phyloP scores from a whole-genome alignment of 768 basidiomycete species.

The Rhodosporidiobolus odoratus region DNA sequence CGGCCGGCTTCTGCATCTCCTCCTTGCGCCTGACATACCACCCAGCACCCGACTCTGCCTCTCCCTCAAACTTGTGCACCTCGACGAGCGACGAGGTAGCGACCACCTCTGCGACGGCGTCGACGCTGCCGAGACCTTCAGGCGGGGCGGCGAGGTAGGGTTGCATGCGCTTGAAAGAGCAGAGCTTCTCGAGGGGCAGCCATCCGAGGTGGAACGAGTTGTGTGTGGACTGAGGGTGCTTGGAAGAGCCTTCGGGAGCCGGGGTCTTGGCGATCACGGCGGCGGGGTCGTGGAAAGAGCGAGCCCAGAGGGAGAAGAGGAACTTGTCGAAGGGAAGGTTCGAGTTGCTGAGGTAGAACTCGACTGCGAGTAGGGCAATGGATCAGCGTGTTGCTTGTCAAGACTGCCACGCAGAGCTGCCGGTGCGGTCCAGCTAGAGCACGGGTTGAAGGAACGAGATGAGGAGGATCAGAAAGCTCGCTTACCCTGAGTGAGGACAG shows the following conservation, averaged over 20 bases:
- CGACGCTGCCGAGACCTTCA: constrained; percentile 51
- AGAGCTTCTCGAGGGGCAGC: constrained; percentile 77
- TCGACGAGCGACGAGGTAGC: constrained; percentile 47
- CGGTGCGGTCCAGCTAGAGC: too few relatives aligned
- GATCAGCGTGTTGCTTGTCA: not conserved
- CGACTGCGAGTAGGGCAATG: constrained; percentile 54
- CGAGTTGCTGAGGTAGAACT: constrained; percentile 95
- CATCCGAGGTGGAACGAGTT: constrained; percentile 54
- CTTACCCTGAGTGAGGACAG: constrained; percentile 36
- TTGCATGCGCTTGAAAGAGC: constrained; percentile 93
- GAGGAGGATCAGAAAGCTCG: not conserved
- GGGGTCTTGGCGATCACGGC: constrained; percentile 27
- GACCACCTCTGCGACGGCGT: constrained; percentile 69
- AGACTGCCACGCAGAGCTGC: too few relatives aligned
- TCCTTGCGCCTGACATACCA: constrained; percentile 36
- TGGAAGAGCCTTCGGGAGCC: constrained; percentile 19
- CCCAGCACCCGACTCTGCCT: constrained; percentile 22
- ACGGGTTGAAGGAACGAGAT: not conserved
- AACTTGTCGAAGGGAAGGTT: constrained; percentile 59
- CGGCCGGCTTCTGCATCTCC: constrained; percentile 46
- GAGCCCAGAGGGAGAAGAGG: constrained; percentile 36
- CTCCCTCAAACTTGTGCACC: constrained; percentile 30
- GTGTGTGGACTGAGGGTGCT: constrained; percentile 22
- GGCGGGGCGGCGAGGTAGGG: constrained; percentile 54
- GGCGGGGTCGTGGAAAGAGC: constrained; percentile 32